Evolutionary conservation across 169 alveolate genomes (phyloP), one percentile per base, ranked within the genome.

Genomic region (Cryptosporidium meleagridis): DNA sequence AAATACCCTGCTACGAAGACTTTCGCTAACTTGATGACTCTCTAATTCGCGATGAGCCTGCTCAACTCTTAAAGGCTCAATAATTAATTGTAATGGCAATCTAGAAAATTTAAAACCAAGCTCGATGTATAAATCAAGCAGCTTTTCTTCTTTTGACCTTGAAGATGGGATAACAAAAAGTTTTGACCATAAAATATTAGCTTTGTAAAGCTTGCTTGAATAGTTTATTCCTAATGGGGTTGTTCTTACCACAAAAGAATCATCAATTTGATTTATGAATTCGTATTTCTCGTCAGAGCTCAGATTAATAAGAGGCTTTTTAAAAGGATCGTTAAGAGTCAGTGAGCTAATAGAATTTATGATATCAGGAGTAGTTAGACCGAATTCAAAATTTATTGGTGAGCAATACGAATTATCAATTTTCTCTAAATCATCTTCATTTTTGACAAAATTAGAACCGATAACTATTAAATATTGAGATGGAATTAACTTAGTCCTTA

Each of bases 351-450:
- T 33, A 4, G 73, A 80, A 14, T 37, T n/a, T 6, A 80, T 37
- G 23, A 37, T 65, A 18, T 62, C 80, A 45, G 65, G 69, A 9
- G 73, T 80, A 16, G 75, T 65, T 41, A 80, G 75, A 5, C 80
- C 89, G 10, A 80, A 80, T 31, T 80, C 89, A 80, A 80, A 80
- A 21, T 39, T 80, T 9, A 80, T 58, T 10, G 89, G 89, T 5
- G 89, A 80, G 55, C 89, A 80, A 48, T 45, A 61, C 16, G 37
- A 14, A 23, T 29, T 41, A 39, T 80, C 89, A 39, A 65, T 41
- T 48, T 80, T 80, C 23, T 51, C 89, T 21, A 29, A 12, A 26
- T 37, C 75, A n/a, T 80, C 73, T 35, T 72, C 69, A 65, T 80
- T 41, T 33, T 80, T 80, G 16, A 33, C 31, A 80, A 62, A 80